Conservation (phyloP, 495 filamentous ascomycete genomes). For the Margaritispora aquatica region DNA sequence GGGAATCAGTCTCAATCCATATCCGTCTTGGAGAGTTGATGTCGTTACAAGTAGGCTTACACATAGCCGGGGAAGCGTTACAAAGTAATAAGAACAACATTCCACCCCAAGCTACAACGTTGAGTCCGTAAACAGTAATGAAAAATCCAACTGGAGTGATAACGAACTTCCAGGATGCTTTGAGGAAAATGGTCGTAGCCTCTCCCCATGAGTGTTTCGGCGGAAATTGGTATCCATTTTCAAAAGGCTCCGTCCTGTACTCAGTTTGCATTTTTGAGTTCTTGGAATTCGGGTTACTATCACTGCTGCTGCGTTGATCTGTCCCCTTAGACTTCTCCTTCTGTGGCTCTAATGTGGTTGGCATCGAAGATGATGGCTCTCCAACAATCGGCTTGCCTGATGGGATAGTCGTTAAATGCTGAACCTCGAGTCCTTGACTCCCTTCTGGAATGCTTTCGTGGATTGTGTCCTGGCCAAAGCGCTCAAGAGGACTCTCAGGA, state of each 20-base stretch:
- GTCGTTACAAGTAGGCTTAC: conserved; percentile 63
- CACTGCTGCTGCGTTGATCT: conserved; percentile 12
- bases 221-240: conserved; percentile 65
- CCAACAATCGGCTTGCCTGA: background rate
- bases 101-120: conserved; percentile 80
- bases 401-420: background rate
- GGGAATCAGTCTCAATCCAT: conserved; percentile 82
- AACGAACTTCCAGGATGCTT: conserved; percentile 48
- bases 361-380: background rate
- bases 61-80: conserved; percentile 75
- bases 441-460: conserved; percentile 14
- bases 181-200: conserved; percentile 46
- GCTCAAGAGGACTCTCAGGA: conserved; percentile 3
- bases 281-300: background rate
- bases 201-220: conserved; percentile 55
- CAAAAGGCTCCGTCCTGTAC: conserved; percentile 20
- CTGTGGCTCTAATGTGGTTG: background rate
- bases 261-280: background rate
- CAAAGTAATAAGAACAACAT: conserved; percentile 83
- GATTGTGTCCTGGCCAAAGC: background rate
- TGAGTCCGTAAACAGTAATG: conserved; percentile 71
- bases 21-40: conserved; percentile 65
- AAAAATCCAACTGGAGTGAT: conserved; percentile 68
- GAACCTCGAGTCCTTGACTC: conserved; percentile 1
- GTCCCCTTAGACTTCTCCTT: conserved; percentile 7